Conservation (phyloP, 1,139 yeast genomes). For the Candida tropicalis region DNA sequence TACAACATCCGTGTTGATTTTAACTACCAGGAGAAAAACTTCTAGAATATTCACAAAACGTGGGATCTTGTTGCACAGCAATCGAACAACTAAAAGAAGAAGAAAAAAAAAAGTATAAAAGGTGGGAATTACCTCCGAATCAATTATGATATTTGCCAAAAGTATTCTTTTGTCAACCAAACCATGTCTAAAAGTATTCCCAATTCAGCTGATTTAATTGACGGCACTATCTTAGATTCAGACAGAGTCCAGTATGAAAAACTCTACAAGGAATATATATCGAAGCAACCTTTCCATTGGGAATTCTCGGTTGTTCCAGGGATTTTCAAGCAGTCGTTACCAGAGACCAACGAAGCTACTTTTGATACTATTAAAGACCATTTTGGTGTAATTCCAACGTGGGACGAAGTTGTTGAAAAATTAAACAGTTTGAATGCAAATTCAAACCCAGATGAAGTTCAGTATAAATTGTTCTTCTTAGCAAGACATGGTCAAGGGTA, state of each 20-base stretch:
- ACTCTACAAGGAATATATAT: constrained; percentile 17
- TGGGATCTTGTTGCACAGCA: too few relatives aligned
- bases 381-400: constrained; percentile 37
- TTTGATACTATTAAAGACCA: constrained; percentile 44
- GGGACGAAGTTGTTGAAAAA: constrained; percentile 32
- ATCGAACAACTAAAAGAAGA: neutral
- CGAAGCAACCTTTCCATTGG: constrained; percentile 26
- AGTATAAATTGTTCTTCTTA: constrained; percentile 42
- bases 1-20: too few relatives aligned
- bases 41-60: neutral
- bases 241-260: constrained; percentile 20
- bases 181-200: constrained; percentile 2
- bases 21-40: too few relatives aligned
- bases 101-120: neutral
- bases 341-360: constrained; percentile 37
- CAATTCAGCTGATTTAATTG: constrained; percentile 5
- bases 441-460: constrained; percentile 14
- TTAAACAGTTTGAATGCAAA: constrained; percentile 31
- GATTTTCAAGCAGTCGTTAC: constrained; percentile 40
- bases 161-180: too few relatives aligned
- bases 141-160: too few relatives aligned
- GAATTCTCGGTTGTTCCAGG: constrained; percentile 40
- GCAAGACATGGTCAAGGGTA: constrained; percentile 53
- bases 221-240: constrained; percentile 16
- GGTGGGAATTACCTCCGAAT: too few relatives aligned